A percentile compares a stretch with the other conserved stretches of the same genome.
phyloP scores from a whole-genome alignment of 2,329 filamentous ascomycete genomes.

The Diaporthe australafricana region DNA sequence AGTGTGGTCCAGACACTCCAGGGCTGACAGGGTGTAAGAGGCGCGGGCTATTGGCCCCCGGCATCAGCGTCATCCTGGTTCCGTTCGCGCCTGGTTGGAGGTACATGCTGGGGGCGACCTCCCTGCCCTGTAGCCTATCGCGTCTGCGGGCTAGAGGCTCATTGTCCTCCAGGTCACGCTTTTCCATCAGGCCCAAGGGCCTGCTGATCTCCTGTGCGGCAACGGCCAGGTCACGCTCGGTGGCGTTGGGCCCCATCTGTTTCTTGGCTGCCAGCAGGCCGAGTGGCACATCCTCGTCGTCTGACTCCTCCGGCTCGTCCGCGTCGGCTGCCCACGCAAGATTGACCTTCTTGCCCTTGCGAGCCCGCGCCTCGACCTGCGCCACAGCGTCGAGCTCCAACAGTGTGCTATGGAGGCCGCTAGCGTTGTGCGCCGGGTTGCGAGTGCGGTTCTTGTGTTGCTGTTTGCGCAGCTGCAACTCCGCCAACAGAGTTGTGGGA shows the following conservation, averaged over 20 bases:
- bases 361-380: slow-evolving; percentile 81
- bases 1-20: slow-evolving; percentile 32
- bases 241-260: slow-evolving; percentile 54
- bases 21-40: slow-evolving; percentile 30
- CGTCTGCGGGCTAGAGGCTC: slow-evolving; percentile 86
- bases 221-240: slow-evolving; percentile 54
- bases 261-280: slow-evolving; percentile 80
- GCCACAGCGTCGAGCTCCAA: slow-evolving; percentile 91
- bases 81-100: slow-evolving; percentile 39
- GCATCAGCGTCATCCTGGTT: slow-evolving; percentile 32
- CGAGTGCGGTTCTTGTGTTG: slow-evolving; percentile 85
- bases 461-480: slow-evolving; percentile 90
- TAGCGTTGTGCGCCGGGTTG: slow-evolving; percentile 69
- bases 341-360: slow-evolving; percentile 81
- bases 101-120: slow-evolving; percentile 48
- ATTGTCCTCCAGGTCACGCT: slow-evolving; percentile 88
- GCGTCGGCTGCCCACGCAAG: slow-evolving; percentile 79
- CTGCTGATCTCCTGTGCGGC: slow-evolving; percentile 68
- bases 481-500: slow-evolving; percentile 91
- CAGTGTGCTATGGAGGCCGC: slow-evolving; percentile 89
- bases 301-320: slow-evolving; percentile 63
- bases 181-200: slow-evolving; percentile 82
- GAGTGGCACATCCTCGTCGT: slow-evolving; percentile 91
- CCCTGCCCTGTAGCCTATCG: slow-evolving; percentile 77
- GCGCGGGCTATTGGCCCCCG: slow-evolving; percentile 38